Evolutionary conservation across 2,329 filamentous ascomycete species (phyloP), one percentile per base, ranked within the genome.

Genomic region (Nigrospora oryzae): DNA sequence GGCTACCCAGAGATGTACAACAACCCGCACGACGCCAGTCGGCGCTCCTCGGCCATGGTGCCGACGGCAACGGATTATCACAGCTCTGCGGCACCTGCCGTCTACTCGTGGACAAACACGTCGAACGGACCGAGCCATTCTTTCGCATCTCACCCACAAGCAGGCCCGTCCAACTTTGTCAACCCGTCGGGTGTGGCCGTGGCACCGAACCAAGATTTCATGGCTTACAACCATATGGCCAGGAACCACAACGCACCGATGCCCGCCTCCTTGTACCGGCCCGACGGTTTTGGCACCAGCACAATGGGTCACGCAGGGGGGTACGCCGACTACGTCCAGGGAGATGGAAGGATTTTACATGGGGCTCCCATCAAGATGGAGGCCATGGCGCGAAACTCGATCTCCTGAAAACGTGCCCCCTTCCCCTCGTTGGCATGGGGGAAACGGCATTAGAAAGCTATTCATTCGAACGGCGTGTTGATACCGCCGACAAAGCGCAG

Each of bases 1-100:
- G 19, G 38, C 35, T 32, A 46, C 30, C 36, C 40, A 13, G 42
- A 39, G 5, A 42, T 49, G 11, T 46, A 46, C 17, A 32, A 39
- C 16, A 16, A 28, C 14, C 19, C 30, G 30, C 37, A 43, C 40
- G 47, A 49, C 14, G n/a, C 41, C 14, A 44, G 38, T 31, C 14
- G 42, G 23, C 42, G 42, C 23, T 33, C 42, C 28, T 38, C 42
- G 35, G n/a, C 14, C 13, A 33, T 39, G 36, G 19, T 44, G 13
- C 28, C 31, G 10, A 44, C 42, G 7, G 31, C 42, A 15, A 28
- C 19, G 10, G 33, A 19, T 10, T 38, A 38, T 5, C 15, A 44
- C 12, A 44, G 42, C 36, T 36, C 42, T 38, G 42, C 15, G 13
- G 34, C 42, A 13, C 14, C 36, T 15, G 32, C 36, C 23, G 23